These are phyloP conservation scores for Thymus quinquecostatus DNA, from an alignment of 257 asterid genomes.

Conservation along the genomic window DNA sequence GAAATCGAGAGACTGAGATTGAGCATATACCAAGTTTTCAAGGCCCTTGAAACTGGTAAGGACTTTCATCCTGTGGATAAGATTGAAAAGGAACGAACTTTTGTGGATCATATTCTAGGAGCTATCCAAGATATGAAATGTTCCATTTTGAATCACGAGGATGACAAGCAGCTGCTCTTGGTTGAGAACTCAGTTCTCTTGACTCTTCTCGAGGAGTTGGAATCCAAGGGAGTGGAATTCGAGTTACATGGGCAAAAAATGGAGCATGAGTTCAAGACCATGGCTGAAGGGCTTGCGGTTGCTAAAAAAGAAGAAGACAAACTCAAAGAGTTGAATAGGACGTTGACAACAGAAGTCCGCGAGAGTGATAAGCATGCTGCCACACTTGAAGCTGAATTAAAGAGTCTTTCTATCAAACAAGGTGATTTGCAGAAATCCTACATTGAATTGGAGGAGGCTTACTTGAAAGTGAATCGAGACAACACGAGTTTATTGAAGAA, in stretches of 20 bases:
- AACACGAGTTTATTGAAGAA: slow-evolving; percentile 49
- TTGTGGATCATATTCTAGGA: slow-evolving; percentile 54
- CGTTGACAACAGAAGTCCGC: slow-evolving; percentile 46
- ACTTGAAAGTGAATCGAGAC: slow-evolving; percentile 52
- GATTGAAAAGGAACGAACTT: slow-evolving; percentile 59
- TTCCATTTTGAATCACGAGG: slow-evolving; percentile 55
- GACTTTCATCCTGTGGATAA: slow-evolving; percentile 41
- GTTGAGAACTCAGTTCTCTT: slow-evolving; percentile 80
- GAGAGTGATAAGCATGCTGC: slow-evolving; percentile 44
- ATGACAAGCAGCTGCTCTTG: slow-evolving; percentile 62
- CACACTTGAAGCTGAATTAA: slow-evolving; percentile 56
- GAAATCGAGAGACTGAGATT: slow-evolving; percentile 77
- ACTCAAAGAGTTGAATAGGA: slow-evolving; percentile 56
- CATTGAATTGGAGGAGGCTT: slow-evolving; percentile 46
- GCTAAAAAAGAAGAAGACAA: slow-evolving; percentile 52
- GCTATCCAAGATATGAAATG: slow-evolving; percentile 62
- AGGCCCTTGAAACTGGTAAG: slow-evolving; percentile 57
- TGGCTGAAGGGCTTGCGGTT: slow-evolving; percentile 50
- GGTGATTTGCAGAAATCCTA: slow-evolving; percentile 51
- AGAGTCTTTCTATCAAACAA: slow-evolving; percentile 48
- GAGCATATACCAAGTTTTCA: slow-evolving; percentile 70
- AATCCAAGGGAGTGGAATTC: slow-evolving; percentile 61
- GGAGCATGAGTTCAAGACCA: slow-evolving; percentile 53
- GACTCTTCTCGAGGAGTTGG: slow-evolving; percentile 71
- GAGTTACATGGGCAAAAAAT: slow-evolving; percentile 54